Percentiles rank a stretch among this genome's conserved stretches.
Conservation (phyloP, 306 rosid species). For the Lagenaria siceraria region DNA sequence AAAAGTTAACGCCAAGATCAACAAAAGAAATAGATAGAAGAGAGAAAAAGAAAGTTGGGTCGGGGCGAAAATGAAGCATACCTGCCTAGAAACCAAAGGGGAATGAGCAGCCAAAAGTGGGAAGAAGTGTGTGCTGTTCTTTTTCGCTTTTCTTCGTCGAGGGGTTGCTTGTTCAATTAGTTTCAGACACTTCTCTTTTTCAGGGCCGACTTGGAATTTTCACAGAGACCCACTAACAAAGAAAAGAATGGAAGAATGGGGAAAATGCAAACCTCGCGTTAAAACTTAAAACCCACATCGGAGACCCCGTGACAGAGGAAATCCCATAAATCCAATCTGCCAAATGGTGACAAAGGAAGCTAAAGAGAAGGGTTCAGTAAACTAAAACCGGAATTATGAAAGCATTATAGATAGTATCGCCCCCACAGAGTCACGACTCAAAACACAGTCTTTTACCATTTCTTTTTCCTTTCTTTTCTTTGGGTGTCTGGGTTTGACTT, state of each 20-base stretch:
- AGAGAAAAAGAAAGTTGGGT: neutral
- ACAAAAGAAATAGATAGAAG: neutral
- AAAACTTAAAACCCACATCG: neutral
- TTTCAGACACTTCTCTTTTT: neutral
- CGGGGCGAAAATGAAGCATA: neutral
- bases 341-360: neutral
- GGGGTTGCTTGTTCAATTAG: slow-evolving; percentile 2
- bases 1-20: neutral
- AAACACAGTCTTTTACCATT: neutral
- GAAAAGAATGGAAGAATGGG: slow-evolving; percentile 5
- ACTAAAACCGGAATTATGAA: neutral
- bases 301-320: neutral
- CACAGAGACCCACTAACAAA: neutral
- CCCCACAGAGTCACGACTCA: neutral
- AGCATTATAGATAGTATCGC: neutral
- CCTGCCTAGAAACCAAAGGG: neutral
- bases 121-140: neutral
- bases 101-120: neutral
- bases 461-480: neutral
- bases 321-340: neutral
- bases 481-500: neutral
- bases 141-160: neutral
- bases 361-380: neutral
- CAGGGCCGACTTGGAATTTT: neutral
- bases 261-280: neutral